These are phyloP conservation scores for Acer negundo DNA, from an alignment of 345 rosid genomes.

Conservation along the genomic window DNA sequence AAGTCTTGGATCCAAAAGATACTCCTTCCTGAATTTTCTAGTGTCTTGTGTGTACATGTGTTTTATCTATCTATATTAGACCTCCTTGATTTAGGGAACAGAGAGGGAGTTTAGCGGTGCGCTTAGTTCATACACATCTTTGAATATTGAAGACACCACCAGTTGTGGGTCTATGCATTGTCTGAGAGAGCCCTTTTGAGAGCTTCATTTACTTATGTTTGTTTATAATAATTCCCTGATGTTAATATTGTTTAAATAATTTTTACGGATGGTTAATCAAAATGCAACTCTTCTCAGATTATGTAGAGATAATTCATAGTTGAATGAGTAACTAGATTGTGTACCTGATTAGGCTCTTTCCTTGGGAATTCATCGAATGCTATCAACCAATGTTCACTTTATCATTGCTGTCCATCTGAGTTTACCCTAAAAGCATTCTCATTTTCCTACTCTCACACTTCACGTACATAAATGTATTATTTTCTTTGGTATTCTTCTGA, in stretches of 20 bases:
- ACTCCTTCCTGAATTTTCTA: neutral
- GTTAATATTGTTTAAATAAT: neutral
- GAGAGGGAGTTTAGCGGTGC: neutral
- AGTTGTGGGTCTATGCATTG: neutral
- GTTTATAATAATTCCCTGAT: neutral
- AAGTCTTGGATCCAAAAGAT: neutral
- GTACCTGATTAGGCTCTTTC: neutral
- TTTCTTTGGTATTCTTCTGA: conserved; percentile 8
- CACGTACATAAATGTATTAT: conserved; percentile 4
- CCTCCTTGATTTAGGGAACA: neutral
- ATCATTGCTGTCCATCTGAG: neutral
- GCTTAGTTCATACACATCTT: neutral
- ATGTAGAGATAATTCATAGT: neutral
- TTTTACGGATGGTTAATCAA: neutral
- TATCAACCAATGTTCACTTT: neutral
- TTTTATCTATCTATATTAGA: conserved; percentile 3
- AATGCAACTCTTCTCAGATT: neutral
- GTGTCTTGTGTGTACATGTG: neutral
- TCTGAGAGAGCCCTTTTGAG: neutral
- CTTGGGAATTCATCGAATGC: neutral
- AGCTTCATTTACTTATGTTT: neutral
- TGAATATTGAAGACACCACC: neutral
- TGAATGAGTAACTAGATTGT: neutral
- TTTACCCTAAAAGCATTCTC: conserved; percentile 17
- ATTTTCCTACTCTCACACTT: conserved; percentile 1